These are phyloP conservation scores for Lipomyces spencermartinsiae DNA, from an alignment of 805 yeast genomes.

Conservation along the genomic window DNA sequence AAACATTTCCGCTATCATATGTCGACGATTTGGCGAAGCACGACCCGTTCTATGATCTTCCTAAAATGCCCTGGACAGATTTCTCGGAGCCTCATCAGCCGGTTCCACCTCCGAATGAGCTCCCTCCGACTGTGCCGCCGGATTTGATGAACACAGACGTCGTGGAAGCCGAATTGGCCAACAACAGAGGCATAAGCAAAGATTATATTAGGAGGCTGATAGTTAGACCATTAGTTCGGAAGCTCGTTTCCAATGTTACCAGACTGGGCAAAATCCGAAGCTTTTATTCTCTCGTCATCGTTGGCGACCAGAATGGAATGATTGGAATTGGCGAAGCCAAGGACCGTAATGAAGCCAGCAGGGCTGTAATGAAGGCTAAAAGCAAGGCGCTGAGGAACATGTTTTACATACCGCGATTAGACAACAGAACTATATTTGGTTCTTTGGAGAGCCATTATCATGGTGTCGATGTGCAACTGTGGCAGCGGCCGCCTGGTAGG, in stretches of 20 bases:
- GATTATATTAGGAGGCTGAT: slow-evolving; percentile 20
- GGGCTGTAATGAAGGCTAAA: slow-evolving; percentile 82
- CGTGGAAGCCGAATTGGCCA: slow-evolving; percentile 3
- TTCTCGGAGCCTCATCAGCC: slow-evolving; percentile 60
- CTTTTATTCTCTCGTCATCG: slow-evolving; percentile 83
- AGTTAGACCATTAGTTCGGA: slow-evolving; percentile 42
- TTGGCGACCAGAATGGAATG: slow-evolving; percentile 93
- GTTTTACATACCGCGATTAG: slow-evolving; percentile 81
- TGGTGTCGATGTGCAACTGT: slow-evolving; percentile 79
- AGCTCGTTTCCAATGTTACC: slow-evolving; percentile 88
- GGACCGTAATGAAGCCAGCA: slow-evolving; percentile 74
- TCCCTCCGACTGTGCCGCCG: slow-evolving; percentile 43
- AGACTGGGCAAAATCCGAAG: slow-evolving; percentile 88
- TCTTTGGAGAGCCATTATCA: slow-evolving; percentile 82
- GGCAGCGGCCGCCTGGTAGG: slow-evolving; percentile 90
- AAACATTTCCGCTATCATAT: slow-evolving; percentile 71
- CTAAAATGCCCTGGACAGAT: slow-evolving; percentile 55
- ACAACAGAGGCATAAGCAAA: slow-evolving; percentile 11
- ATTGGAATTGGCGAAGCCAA: slow-evolving; percentile 95
- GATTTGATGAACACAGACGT: slow-evolving; percentile 2
- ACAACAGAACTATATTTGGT: slow-evolving; percentile 88
- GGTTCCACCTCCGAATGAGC: slow-evolving; percentile 49
- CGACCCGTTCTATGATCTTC: slow-evolving; percentile 79
- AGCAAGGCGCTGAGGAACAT: slow-evolving; percentile 93
- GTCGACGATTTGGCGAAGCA: slow-evolving; percentile 71